Conservation (phyloP, 2,329 filamentous ascomycete species). For the Alternaria longipes region DNA sequence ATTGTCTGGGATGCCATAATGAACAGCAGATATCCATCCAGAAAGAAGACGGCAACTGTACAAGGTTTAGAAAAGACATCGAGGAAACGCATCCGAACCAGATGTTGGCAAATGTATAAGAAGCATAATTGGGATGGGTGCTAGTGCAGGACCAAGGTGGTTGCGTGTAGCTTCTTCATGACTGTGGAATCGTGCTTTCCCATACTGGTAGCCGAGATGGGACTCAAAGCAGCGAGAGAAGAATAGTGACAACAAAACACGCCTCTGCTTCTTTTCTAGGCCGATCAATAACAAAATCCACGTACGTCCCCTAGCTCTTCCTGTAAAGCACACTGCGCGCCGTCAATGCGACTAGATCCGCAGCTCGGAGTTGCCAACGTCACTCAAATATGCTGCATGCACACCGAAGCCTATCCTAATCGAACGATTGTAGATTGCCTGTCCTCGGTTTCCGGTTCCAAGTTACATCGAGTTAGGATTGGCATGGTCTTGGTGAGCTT, state of each 20-base stretch:
- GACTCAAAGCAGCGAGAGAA: not conserved
- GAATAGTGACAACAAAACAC: not conserved
- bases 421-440: not conserved
- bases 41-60: not conserved
- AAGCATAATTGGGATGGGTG: not conserved
- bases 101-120: not conserved
- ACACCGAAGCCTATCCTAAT: not conserved
- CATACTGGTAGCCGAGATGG: not conserved
- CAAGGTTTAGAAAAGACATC: not conserved
- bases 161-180: not conserved
- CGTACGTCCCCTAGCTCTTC: not conserved
- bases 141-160: not conserved
- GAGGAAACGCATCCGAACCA: not conserved
- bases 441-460: not conserved
- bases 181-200: not conserved
- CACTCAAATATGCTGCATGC: not conserved
- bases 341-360: not conserved
- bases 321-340: not conserved
- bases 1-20: too few relatives aligned
- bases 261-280: not conserved
- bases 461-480: not conserved
- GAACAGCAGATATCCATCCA: not conserved
- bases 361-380: not conserved
- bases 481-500: not conserved
- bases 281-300: not conserved